These are phyloP conservation scores for Kregervanrija pseudodelftensis DNA, from an alignment of 805 yeast species.

Conservation along the genomic window DNA sequence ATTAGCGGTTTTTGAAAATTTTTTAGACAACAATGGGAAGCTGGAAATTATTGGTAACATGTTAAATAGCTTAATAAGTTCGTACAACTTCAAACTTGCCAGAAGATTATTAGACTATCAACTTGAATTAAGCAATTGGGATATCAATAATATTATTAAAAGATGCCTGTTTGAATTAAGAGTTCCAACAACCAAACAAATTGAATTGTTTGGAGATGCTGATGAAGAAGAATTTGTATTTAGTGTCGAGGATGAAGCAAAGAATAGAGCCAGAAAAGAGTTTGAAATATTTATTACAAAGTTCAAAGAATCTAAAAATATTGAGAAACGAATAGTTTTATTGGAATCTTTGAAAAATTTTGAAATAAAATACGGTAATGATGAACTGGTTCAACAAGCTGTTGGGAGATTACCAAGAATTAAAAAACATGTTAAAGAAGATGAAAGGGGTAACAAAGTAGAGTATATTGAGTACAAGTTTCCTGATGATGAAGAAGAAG, in stretches of 20 bases:
- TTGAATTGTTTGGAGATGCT: slow-evolving; percentile 26
- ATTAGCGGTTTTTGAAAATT: slow-evolving; percentile 32
- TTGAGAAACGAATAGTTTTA: slow-evolving; percentile 43
- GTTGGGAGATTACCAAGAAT: slow-evolving; percentile 46
- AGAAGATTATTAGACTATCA: slow-evolving; percentile 3
- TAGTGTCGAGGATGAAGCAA: slow-evolving; percentile 37
- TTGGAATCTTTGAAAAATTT: slow-evolving; percentile 58
- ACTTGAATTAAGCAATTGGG: not conserved
- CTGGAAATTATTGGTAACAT: slow-evolving; percentile 1
- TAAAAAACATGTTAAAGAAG: slow-evolving; percentile 36
- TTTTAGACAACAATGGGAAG: slow-evolving; percentile 13
- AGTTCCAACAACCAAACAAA: slow-evolving; percentile 49
- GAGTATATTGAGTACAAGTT: slow-evolving; percentile 58
- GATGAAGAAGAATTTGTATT: slow-evolving; percentile 16
- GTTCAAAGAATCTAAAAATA: slow-evolving; percentile 31
- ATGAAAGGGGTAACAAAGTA: slow-evolving; percentile 38
- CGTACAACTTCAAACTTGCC: slow-evolving; percentile 6
- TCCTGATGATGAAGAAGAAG: slow-evolving; percentile 47
- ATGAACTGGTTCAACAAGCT: slow-evolving; percentile 29
- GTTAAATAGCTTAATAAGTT: not conserved
- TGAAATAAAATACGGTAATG: slow-evolving; percentile 56
- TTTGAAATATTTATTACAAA: slow-evolving; percentile 47
- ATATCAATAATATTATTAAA: slow-evolving; percentile 48
- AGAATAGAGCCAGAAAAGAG: slow-evolving; percentile 42
- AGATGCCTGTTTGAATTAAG: slow-evolving; percentile 67